Conservation (phyloP, 441 rosid genomes). For the Macaranga tanarius region DNA sequence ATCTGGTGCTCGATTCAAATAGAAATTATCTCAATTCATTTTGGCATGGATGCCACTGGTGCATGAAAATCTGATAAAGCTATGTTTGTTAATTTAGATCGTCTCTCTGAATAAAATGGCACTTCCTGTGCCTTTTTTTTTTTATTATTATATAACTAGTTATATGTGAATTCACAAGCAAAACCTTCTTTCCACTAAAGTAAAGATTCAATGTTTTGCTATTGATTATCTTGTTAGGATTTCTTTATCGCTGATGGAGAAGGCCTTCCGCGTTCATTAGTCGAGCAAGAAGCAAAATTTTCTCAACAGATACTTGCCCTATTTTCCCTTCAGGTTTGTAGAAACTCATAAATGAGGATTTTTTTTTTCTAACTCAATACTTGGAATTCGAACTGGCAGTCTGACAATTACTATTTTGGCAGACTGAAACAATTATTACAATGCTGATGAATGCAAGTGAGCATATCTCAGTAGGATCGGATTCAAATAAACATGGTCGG, state of each 20-base stretch:
- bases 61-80: conserved; percentile 1
- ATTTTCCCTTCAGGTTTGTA: conserved; percentile 72
- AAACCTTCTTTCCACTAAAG: not conserved
- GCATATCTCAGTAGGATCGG: conserved; percentile 62
- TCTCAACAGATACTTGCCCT: conserved; percentile 71
- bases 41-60: not conserved
- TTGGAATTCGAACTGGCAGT: not conserved
- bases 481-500: conserved; percentile 44
- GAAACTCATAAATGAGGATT: conserved; percentile 10
- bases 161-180: not conserved
- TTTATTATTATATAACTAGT: not conserved
- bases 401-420: conserved; percentile 35
- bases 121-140: not conserved
- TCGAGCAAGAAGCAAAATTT: conserved; percentile 80
- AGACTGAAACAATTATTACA: conserved; percentile 74
- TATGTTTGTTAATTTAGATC: not conserved
- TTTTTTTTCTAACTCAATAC: conserved; percentile 1
- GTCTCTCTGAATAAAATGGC: not conserved
- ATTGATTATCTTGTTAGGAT: conserved; percentile 46
- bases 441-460: conserved; percentile 93
- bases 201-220: not conserved
- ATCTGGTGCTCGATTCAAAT: not conserved
- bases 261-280: conserved; percentile 87
- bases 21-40: not conserved
- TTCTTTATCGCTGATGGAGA: conserved; percentile 95